Conservation (phyloP, 306 rosid species). For the Lathyrus sativus region DNA sequence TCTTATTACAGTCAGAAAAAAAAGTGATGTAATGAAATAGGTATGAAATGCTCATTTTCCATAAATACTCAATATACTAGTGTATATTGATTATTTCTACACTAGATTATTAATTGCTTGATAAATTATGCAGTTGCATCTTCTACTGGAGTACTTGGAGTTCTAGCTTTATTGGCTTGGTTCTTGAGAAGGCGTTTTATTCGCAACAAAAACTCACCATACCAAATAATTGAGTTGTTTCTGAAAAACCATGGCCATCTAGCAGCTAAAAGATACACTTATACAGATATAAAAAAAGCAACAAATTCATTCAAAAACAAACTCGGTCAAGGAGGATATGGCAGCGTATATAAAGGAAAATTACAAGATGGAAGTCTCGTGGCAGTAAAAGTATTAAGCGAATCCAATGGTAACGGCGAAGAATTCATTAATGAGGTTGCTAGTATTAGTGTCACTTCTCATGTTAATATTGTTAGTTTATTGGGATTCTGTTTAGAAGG, state of each 20-base stretch:
- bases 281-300: conserved; percentile 24
- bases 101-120: too few species aligned
- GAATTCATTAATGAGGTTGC: conserved; percentile 55
- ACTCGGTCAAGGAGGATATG: conserved; percentile 49
- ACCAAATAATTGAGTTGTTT: conserved; percentile 21
- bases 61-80: too few species aligned
- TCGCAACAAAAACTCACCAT: too few species aligned
- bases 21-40: too few species aligned
- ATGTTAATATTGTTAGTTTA: conserved; percentile 37
- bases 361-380: conserved; percentile 39
- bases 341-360: conserved; percentile 49
- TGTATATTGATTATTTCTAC: too few species aligned
- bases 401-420: conserved; percentile 38
- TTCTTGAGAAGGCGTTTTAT: too few species aligned
- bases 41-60: too few species aligned
- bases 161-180: too few species aligned
- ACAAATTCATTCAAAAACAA: conserved; percentile 40
- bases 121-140: too few species aligned
- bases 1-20: too few species aligned
- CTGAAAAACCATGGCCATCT: conserved; percentile 29
- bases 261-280: conserved; percentile 18
- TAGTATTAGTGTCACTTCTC: conserved; percentile 41
- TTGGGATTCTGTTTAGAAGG: conserved; percentile 29
- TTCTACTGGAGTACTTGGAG: too few species aligned
- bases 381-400: conserved; percentile 43